These are phyloP conservation scores for Boletus subcaerulescens DNA, from an alignment of 768 basidiomycete genomes.

Conservation along the genomic window DNA sequence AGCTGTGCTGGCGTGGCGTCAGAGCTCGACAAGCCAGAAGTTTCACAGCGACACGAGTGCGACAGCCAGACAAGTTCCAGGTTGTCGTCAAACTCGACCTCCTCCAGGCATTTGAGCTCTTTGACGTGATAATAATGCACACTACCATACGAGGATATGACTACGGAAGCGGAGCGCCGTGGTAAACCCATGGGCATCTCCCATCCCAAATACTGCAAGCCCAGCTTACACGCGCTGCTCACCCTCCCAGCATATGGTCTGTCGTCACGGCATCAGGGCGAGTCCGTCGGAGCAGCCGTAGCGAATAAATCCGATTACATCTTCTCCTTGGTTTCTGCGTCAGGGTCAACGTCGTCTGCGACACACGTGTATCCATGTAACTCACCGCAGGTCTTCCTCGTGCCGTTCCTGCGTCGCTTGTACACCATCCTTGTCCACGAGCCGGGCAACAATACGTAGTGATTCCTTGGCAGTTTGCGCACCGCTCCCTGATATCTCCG, in stretches of 20 bases:
- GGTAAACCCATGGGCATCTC: constrained; percentile 13
- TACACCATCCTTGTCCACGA: constrained; percentile 62
- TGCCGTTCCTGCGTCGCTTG: constrained; percentile 35
- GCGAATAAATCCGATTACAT: constrained; percentile 52
- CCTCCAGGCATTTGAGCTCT: too few species aligned
- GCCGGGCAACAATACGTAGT: constrained; percentile 53
- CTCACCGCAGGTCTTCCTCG: constrained; percentile 46
- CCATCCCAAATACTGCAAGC: constrained; percentile 29
- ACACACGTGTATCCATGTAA: constrained; percentile 10
- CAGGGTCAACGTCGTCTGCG: constrained; percentile 19
- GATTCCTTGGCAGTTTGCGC: constrained; percentile 52
- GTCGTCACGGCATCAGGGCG: constrained; percentile 46
- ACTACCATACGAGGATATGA: constrained; percentile 15
- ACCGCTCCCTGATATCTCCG: constrained; percentile 43
- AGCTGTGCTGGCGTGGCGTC: constrained; percentile 14
- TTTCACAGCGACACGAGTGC: too few species aligned
- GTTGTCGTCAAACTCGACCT: background rate
- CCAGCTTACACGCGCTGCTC: constrained; percentile 13
- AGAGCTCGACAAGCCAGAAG: too few species aligned
- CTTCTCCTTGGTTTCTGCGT: constrained; percentile 42
- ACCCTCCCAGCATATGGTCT: constrained; percentile 4
- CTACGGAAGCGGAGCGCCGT: constrained; percentile 27
- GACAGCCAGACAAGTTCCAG: background rate
- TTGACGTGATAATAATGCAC: background rate
- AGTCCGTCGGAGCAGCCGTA: constrained; percentile 55